Conservation (phyloP, 352 stramenopile species). For the Halophytophthora batemanensis region DNA sequence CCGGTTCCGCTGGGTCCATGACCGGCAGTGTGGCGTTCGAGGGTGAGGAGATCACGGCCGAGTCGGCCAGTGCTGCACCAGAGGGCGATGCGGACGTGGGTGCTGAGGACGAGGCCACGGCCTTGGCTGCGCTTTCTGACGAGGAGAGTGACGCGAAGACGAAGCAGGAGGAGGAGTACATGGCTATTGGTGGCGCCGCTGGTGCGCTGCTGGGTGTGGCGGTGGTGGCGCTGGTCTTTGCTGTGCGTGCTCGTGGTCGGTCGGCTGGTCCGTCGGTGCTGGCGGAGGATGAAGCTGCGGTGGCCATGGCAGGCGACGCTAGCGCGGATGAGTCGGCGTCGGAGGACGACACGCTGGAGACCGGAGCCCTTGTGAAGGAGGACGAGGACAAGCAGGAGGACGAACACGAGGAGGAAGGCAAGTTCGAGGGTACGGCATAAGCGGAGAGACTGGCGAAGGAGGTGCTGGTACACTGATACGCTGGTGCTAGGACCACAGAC, state of each 20-base stretch:
- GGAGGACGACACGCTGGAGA: conserved; percentile 33
- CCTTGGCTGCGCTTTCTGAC: conserved; percentile 18
- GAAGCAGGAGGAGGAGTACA: conserved; percentile 23
- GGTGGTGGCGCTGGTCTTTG: conserved; percentile 28
- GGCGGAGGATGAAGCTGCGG: conserved; percentile 31
- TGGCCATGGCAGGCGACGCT: conserved; percentile 32
- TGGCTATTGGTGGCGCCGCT: conserved; percentile 16
- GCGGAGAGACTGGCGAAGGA: conserved; percentile 3
- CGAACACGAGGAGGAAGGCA: conserved; percentile 39
- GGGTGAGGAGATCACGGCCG: too few species aligned
- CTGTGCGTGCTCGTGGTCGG: conserved; percentile 22
- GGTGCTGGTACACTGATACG: too few species aligned
- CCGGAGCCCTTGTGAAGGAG: conserved; percentile 25
- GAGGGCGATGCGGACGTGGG: too few species aligned
- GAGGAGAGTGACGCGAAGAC: conserved; percentile 16
- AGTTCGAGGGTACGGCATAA: conserved; percentile 57
- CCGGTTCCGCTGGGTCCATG: too few species aligned
- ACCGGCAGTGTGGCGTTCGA: too few species aligned
- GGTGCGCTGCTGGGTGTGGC: conserved; percentile 30
- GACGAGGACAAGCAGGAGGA: conserved; percentile 20
- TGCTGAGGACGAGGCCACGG: conserved; percentile 25
- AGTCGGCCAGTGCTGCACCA: too few species aligned
- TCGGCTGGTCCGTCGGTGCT: conserved; percentile 16
- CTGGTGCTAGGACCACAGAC: too few species aligned
- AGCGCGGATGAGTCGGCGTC: conserved; percentile 32